Conservation (phyloP, 2,329 filamentous ascomycete genomes). For the Aspergillus novofumigatus region DNA sequence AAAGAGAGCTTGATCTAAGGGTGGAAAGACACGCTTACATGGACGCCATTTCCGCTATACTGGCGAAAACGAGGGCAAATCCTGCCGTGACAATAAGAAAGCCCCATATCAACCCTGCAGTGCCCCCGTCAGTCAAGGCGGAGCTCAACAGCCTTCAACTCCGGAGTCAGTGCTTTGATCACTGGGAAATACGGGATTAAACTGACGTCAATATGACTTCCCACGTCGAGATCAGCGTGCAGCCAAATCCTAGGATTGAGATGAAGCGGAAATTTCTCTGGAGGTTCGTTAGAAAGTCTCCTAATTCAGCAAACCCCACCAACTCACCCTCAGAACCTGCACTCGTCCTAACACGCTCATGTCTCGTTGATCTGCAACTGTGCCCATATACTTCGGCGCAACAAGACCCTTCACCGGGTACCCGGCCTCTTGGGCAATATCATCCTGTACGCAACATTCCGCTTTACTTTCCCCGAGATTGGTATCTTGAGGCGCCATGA, state of each 20-base stretch:
- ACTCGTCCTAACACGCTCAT: slow-evolving; percentile 38
- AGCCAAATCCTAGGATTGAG: slow-evolving; percentile 44
- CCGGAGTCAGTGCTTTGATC: slow-evolving; percentile 7
- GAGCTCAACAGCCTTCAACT: slow-evolving; percentile 23
- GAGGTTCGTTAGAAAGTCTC: slow-evolving; percentile 1
- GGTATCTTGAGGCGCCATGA: slow-evolving; percentile 1
- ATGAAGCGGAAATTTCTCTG: slow-evolving; percentile 45
- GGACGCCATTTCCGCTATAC: slow-evolving; percentile 41
- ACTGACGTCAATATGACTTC: slow-evolving; percentile 40
- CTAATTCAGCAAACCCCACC: neutral
- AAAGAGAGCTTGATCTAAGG: neutral
- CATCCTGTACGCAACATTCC: neutral
- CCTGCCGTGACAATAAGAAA: slow-evolving; percentile 31
- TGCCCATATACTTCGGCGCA: slow-evolving; percentile 35
- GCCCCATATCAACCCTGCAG: slow-evolving; percentile 36
- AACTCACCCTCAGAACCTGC: slow-evolving; percentile 35
- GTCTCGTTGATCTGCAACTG: slow-evolving; percentile 32
- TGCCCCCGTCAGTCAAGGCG: slow-evolving; percentile 35
- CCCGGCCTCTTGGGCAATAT: slow-evolving; percentile 14
- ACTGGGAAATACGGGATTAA: slow-evolving; percentile 1
- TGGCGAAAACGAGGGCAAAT: slow-evolving; percentile 33
- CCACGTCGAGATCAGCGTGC: slow-evolving; percentile 43
- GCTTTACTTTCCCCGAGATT: neutral
- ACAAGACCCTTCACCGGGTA: slow-evolving; percentile 25
- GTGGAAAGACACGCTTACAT: slow-evolving; percentile 26